Base-by-base conservation (phyloP, 2,329 filamentous ascomycete genomes). In the Trichoderma cornu-damae region DNA sequence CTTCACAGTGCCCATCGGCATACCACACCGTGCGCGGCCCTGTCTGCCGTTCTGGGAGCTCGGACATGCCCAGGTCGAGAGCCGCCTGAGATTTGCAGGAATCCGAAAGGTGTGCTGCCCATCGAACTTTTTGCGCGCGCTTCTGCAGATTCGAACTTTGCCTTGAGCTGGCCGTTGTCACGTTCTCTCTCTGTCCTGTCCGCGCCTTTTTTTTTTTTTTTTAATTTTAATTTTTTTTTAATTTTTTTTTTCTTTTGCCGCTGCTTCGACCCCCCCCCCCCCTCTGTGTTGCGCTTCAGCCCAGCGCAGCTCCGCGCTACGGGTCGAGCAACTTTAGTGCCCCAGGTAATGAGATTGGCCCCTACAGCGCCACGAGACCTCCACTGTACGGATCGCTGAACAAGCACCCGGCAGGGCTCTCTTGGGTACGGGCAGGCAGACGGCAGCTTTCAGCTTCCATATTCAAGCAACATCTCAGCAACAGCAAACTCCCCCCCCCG, bases 401-500 rank as follows among this genome's bases (percentile, higher is more conserved):
- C 32, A 47, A 42, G 42, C 47, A 46, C 51, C 51, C 51, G 51
- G 35, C 40, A 35, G 32, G 11, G 20, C 42, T 24, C 28, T 47
- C 20, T 9, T 16, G 12, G 44, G 3, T 30, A 6, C 6, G 28
- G 28, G 6, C 28, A 30, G 28, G 28, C 9, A 30, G 28, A 30
- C 28, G 32, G 30, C 47, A 53, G 50, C 38, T 26, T 22, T 9
- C 28, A 30, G 9, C 6, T 30, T 6, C 28, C 6, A n/a, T n/a
- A n/a, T n/a, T n/a, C n/a, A 30, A 30, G 28, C 28, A 30, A 30
- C 28, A 30, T 30, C 32, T 49, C 32, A 49, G 40, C 38, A 44
- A 53, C 40, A 34, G 9, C 30, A 38, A 53, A 53, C 51, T 55
- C 51, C 51, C 51, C 47, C 51, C 51, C 51, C 51, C 51, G 51